A percentile compares a stretch with the other conserved stretches of the same genome.
phyloP scores from a whole-genome alignment of 139 green algal species.

The Picochlorum sp. region DNA sequence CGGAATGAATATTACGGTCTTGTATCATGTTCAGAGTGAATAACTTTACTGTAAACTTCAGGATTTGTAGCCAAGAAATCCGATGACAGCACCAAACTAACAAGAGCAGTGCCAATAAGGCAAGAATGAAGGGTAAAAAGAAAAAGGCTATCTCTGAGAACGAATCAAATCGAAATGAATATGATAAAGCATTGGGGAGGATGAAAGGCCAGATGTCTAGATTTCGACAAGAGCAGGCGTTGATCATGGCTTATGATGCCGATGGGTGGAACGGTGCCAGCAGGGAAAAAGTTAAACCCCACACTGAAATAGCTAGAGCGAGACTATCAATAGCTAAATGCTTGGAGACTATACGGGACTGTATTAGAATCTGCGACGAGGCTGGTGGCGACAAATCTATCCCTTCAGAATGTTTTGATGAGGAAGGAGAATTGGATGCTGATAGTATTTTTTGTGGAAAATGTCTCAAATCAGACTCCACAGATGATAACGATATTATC shows the following conservation, averaged over 20 bases:
- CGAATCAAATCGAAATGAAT: constrained; percentile 9
- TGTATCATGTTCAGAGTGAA: too few relatives aligned
- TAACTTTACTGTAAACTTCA: too few relatives aligned
- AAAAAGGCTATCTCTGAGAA: background rate
- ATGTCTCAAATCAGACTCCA: constrained; percentile 44
- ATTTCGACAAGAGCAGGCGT: constrained; percentile 34
- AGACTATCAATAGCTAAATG: constrained; percentile 36
- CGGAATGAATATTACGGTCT: too few relatives aligned
- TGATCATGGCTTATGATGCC: constrained; percentile 45
- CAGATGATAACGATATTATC: constrained; percentile 85
- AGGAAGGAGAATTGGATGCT: constrained; percentile 55
- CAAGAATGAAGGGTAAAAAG: constrained; percentile 3
- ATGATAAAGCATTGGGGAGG: constrained; percentile 25
- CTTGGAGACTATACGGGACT: constrained; percentile 50
- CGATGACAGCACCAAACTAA: too few relatives aligned
- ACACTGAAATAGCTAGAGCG: constrained; percentile 48
- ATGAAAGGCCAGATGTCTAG: constrained; percentile 34
- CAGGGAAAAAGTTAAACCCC: constrained; percentile 55
- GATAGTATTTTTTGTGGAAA: constrained; percentile 73
- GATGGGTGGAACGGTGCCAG: constrained; percentile 56
- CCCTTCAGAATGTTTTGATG: constrained; percentile 31
- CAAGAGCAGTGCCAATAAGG: background rate
- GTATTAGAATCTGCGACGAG: constrained; percentile 48
- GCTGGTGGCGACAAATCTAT: constrained; percentile 30
- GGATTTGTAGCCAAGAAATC: too few relatives aligned